Evolutionary conservation across 2,329 filamentous ascomycete genomes (phyloP), one percentile per base, ranked within the genome.

Genomic region (Aspergillus ibericus): DNA sequence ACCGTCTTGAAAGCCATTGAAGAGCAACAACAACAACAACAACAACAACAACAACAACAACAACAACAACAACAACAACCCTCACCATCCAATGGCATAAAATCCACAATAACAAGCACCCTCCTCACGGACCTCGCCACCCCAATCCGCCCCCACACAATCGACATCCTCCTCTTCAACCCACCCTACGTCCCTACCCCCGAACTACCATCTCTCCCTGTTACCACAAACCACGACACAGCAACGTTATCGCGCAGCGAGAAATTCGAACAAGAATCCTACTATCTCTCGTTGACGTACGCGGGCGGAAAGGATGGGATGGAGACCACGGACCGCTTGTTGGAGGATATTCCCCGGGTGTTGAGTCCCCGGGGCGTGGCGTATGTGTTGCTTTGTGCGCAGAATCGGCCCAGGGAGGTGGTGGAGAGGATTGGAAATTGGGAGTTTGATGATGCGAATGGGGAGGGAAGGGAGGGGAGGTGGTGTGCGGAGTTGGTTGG

Each of bases 151-250:
- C 70, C 78, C 0, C 79, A 81, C 2, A 76, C 77, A 38, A 83
- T 96, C 5, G 95, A 99, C 71, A 83, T 99, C 10, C 82, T 99
- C 62, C 83, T 99, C 27, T 99, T 98, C 82, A 99, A 99, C 72
- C 95, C 95, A 54, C 95, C 95, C 0, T 99, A 99, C 72, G 95
- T 99, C 13, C 95, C 95, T 1, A 96, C 93, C 2, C 83, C 88
- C 25, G 84, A 87, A 40, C 77, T 96, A 59, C 93, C 93, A 1
- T 72, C 76, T 22, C 75, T 83, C 35, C 76, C 82, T 5, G 62
- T 62, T 1, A 56, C 63, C 5, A 57, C 60, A 13, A n/a, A 38
- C 20, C 53, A 32, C 5, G 29, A 36, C n/a, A 22, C 5, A 12
- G 3, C 16, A 13, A 22, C 5, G 10, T 59, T 65, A 55, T 71